Base-by-base conservation (phyloP, 164 flowering plant genomes). In the Euptelea pleiosperma region DNA sequence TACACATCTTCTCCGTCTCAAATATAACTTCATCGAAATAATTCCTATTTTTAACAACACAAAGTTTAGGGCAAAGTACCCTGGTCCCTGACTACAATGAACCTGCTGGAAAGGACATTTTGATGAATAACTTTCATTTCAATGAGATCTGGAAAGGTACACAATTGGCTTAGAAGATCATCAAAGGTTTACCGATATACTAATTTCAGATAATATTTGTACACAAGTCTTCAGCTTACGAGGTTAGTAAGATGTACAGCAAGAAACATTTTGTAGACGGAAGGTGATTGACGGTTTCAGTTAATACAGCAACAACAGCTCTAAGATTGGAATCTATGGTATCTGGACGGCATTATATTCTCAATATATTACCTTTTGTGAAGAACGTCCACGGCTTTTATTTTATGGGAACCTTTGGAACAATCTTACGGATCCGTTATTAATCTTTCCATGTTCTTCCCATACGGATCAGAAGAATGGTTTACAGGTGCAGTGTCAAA, bases 391-490 rank as follows among this genome's bases (percentile, higher is more conserved):
- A 24, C 18, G 29, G 30, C 18, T 16, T 40, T 61, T 63, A 33
- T 60, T 66, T 60, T 39, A 6, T 28, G 18, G 46, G 40, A 24
- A 45, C 11, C 8, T 24, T 0, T 8, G 3, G 30, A 59, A 46
- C 31, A 62, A 26, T 50, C 66, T 67, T 66, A 86, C 2, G 96
- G 96, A 45, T 91, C 87, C 65, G 78, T 68, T 61, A 78, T 61
- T 57, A 82, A 62, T 65, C 82, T 76, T 60, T 86, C 92, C 64
- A 75, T 52, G 64, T 65, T 82, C 68, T 77, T 86, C 24, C 68
- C 85, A 69, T 71, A 82, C 3, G 79, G 70, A 52, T 68, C 67
- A 40, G 87, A 65, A 18, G 90, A 68, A 63, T 78, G 88, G 62
- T 66, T 78, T 42, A 81, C 34, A 49, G 83, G 69, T 29, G 70